Percentiles rank a stretch among this genome's conserved stretches.
These are phyloP conservation scores for Eimeria praecox DNA, from an alignment of 169 alveolate species.

Conservation along the genomic window DNA sequence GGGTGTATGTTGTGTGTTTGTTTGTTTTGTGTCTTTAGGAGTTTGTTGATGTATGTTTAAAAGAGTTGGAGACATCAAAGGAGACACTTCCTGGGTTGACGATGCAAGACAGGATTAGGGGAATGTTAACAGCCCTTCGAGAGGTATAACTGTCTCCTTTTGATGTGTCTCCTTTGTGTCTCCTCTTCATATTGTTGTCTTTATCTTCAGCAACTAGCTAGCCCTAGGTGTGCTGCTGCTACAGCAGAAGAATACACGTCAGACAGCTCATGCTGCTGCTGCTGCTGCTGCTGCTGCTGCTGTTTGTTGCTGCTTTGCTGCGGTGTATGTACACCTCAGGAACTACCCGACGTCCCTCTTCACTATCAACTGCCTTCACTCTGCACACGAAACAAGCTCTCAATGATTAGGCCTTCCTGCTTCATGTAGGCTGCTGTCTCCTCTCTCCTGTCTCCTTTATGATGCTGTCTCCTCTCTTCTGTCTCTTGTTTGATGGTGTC, in stretches of 20 bases:
- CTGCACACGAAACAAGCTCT: conserved; percentile 83
- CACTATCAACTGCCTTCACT: conserved; percentile 88
- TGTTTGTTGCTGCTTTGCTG: background rate
- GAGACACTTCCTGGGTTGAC: conserved; percentile 82
- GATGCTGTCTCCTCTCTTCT: background rate
- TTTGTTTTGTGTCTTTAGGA: conserved; percentile 5
- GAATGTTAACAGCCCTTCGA: conserved; percentile 81
- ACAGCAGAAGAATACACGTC: no score
- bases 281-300: background rate
- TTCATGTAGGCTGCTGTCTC: conserved; percentile 73
- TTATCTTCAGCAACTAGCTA: no score
- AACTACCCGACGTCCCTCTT: conserved; percentile 86
- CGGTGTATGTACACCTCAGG: conserved; percentile 76
- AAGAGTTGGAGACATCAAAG: conserved; percentile 45
- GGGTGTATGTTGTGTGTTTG: background rate
- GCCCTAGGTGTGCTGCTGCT: no score
- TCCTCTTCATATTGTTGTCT: background rate
- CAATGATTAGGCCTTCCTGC: conserved; percentile 84
- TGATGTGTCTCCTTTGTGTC: background rate
- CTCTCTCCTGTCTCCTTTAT: background rate
- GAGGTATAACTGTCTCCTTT: conserved; percentile 79
- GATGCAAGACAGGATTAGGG: conserved; percentile 60
- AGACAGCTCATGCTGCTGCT: background rate
- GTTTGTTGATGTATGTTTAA: conserved; percentile 26
- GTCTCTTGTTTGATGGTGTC: background rate